phyloP scores from a whole-genome alignment of 805 yeast genomes.

The Saccharomyces jurei region DNA sequence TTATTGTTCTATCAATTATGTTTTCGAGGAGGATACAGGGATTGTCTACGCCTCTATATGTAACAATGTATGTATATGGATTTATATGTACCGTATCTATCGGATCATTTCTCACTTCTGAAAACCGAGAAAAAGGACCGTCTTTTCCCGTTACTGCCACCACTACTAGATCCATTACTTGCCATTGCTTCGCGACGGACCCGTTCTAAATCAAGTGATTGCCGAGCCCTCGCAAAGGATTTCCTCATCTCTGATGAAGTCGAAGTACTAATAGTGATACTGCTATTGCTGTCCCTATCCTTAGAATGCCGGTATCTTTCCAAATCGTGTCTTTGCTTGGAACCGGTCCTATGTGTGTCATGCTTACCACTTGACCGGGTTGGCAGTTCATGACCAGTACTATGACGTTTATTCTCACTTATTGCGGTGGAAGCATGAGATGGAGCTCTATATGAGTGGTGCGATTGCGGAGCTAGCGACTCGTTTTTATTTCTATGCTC shows the following conservation, averaged over 20 bases:
- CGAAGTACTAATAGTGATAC: conserved; percentile 8
- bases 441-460: background rate
- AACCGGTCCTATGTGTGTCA: background rate
- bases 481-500: conserved; percentile 5
- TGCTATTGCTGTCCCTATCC: conserved; percentile 13
- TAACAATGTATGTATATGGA: background rate
- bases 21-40: background rate
- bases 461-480: background rate
- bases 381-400: conserved; percentile 1
- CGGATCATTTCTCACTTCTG: conserved; percentile 12
- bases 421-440: conserved; percentile 1
- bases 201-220: conserved; percentile 25
- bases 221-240: conserved; percentile 22
- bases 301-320: conserved; percentile 10
- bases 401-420: background rate
- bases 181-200: conserved; percentile 18
- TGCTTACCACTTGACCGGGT: background rate
- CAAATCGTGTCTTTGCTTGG: conserved; percentile 5
- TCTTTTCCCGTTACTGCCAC: conserved; percentile 14
- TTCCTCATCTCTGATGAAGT: conserved; percentile 12
- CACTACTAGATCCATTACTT: background rate
- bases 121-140: conserved; percentile 26
- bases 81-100: background rate
- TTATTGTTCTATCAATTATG: background rate
- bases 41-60: background rate